Evolutionary conservation across 2,329 filamentous ascomycete species (phyloP).

Genomic region (Colletotrichum somersetense): DNA sequence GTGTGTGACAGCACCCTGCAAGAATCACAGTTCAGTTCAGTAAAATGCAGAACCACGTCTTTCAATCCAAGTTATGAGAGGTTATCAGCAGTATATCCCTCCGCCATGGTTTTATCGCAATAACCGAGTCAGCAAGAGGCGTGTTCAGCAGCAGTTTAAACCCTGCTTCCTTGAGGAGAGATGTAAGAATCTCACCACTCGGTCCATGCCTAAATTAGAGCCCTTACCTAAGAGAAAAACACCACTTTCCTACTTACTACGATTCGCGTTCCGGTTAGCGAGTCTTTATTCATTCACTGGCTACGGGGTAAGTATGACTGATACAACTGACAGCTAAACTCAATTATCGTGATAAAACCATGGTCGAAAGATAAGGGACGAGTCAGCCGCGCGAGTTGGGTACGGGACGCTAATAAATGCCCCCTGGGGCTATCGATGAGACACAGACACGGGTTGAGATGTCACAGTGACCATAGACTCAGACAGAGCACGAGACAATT

Average conservation of each 20-base stretch:
- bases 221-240: neutral
- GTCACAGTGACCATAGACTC: neutral
- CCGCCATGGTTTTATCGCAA: neutral
- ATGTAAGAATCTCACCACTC: neutral
- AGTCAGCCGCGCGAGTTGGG: neutral
- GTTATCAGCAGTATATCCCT: neutral
- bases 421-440: neutral
- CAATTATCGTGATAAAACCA: neutral
- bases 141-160: neutral
- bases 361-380: neutral
- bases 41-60: no score
- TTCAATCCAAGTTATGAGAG: neutral
- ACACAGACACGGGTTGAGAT: neutral
- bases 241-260: neutral
- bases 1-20: neutral
- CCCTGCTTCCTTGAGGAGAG: neutral
- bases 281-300: neutral
- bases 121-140: neutral
- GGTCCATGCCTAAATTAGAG: neutral
- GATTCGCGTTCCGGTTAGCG: neutral
- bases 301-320: neutral
- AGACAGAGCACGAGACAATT: neutral
- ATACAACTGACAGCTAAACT: neutral
- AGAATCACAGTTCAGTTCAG: neutral
- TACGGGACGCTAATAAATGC: no score